A percentile compares a stretch with the other conserved stretches of the same genome.
These are phyloP conservation scores for Globisporangium iwayamae DNA, from an alignment of 352 stramenopile species.

Conservation along the genomic window DNA sequence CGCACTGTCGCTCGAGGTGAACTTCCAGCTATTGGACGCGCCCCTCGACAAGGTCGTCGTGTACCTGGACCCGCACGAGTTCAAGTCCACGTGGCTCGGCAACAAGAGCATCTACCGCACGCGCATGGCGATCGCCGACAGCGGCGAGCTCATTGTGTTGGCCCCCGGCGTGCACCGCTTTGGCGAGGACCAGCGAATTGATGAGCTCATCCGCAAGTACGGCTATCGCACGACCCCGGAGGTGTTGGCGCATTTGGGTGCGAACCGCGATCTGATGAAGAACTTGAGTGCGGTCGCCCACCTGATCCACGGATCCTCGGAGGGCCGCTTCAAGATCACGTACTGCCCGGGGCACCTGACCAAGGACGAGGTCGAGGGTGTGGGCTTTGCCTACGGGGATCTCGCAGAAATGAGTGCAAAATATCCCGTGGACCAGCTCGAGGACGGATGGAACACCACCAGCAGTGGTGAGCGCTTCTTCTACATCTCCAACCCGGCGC, in stretches of 20 bases:
- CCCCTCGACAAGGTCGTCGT: conserved; percentile 93
- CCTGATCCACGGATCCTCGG: conserved; percentile 96
- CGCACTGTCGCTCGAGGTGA: conserved; percentile 93
- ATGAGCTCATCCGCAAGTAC: conserved; percentile 95
- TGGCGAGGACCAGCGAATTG: conserved; percentile 93
- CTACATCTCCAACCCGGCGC: conserved; percentile 96
- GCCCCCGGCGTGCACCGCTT: conserved; percentile 93
- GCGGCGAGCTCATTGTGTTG: conserved; percentile 93
- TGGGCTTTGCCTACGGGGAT: conserved; percentile 91
- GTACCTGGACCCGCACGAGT: conserved; percentile 95
- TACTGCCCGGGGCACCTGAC: conserved; percentile 93
- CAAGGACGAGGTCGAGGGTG: conserved; percentile 90
- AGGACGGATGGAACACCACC: conserved; percentile 93
- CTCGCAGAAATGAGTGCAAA: conserved; percentile 79
- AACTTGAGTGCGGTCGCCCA: conserved; percentile 95
- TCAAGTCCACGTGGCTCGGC: conserved; percentile 97
- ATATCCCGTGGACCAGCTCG: conserved; percentile 79
- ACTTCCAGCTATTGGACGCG: conserved; percentile 94
- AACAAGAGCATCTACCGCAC: conserved; percentile 99
- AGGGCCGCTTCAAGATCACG: conserved; percentile 96
- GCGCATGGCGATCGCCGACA: conserved; percentile 96
- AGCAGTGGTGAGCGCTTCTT: conserved; percentile 80
- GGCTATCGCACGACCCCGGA: conserved; percentile 95
- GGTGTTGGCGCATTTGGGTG: conserved; percentile 89
- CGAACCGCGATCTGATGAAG: conserved; percentile 92